Percentiles rank a stretch among this genome's conserved stretches.
phyloP scores from a whole-genome alignment of 179 eudicot species.

The Corrigiola litoralis region DNA sequence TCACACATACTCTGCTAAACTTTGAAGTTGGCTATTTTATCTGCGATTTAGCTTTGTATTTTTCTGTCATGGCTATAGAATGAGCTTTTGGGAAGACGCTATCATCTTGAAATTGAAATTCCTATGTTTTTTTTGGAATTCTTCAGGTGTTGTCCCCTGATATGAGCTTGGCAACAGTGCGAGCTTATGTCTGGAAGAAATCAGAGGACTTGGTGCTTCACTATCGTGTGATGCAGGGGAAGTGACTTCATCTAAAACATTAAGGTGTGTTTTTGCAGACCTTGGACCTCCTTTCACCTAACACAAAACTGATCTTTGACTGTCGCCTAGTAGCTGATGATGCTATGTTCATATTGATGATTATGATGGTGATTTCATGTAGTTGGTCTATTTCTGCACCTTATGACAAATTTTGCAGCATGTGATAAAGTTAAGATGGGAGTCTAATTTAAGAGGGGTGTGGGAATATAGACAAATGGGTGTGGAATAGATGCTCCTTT shows the following conservation, averaged over 20 bases:
- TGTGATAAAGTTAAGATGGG: too few relatives aligned
- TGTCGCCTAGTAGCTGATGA: not conserved
- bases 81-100: not conserved
- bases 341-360: not conserved
- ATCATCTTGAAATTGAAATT: not conserved
- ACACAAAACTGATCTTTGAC: not conserved
- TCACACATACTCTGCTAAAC: too few relatives aligned
- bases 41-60: not conserved
- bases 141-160: conserved; percentile 83
- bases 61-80: not conserved
- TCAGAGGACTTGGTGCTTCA: conserved; percentile 83
- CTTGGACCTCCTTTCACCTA: not conserved
- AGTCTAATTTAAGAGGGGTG: too few relatives aligned
- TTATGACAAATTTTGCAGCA: too few relatives aligned
- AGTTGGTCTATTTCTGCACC: too few relatives aligned
- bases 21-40: too few relatives aligned
- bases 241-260: conserved; percentile 29
- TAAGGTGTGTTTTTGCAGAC: conserved; percentile 9
- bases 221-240: conserved; percentile 64
- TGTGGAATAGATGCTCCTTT: too few relatives aligned
- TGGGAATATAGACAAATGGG: too few relatives aligned
- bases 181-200: conserved; percentile 94
- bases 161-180: conserved; percentile 96
- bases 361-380: too few relatives aligned
- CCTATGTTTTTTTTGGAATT: not conserved